Evolutionary conservation across 495 filamentous ascomycete genomes (phyloP), one percentile per base, ranked within the genome.

Genomic region (Aspergillus sclerotioniger): DNA sequence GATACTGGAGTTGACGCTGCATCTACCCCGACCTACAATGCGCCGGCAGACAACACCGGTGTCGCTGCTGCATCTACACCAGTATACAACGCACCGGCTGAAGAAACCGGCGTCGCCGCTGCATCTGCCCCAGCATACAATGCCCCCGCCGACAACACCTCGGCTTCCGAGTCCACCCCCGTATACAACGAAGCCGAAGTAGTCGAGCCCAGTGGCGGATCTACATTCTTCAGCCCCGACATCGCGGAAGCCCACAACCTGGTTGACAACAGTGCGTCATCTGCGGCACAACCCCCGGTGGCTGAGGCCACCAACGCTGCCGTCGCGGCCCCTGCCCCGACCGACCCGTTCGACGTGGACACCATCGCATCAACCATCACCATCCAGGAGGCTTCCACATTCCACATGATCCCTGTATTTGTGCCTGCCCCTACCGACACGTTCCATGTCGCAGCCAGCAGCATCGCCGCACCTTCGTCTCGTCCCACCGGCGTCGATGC

Each of bases 361-460:
- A 21, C 49, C 13, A 20, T 53, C 17, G 47, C 59, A 2, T 56
- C 60, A 12, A 47, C 57, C n/a, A 43, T 54, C 33, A 43, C 48
- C 7, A 28, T 53, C 13, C 13, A 43, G 2, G 17, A 54, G 16
- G 54, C 43, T 0, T 63, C 63, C 7, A 53, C 64, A 0, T 73
- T 65, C 59, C 61, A 63, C 44, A 57, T 59, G 67, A 68, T 76
- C 53, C 65, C 71, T 3, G 69, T 76, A 6, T 59, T 66, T n/a
- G 67, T 76, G 0, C 70, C 73, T n/a, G 47, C 51, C 43, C 57
- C 65, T 0, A 62, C 58, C 25, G 51, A 54, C 28, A 64, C 57
- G 62, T 17, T 39, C 43, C 28, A 39, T 41, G 32, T n/a, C 31
- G 21, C 48, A 17, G 33, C 52, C 8, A 29, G 10, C 21, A 10